Evolutionary conservation across 306 rosid genomes (phyloP).

Genomic region (Medicago lupulina): DNA sequence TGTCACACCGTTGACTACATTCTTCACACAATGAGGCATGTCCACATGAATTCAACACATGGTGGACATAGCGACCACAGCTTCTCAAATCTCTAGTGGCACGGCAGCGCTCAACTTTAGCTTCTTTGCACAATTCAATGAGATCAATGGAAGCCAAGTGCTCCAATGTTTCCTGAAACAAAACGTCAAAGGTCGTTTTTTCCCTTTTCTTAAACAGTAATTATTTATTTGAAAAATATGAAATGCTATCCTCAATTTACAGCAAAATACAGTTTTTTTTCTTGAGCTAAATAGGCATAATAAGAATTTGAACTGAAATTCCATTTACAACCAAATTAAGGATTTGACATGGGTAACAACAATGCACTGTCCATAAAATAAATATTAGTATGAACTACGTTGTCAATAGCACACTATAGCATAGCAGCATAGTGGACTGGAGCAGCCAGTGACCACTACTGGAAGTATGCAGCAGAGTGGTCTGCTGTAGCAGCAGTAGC

Average conservation of each 20-base stretch:
- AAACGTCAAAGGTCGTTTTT: conserved; percentile 23
- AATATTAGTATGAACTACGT: neutral
- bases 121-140: conserved; percentile 87
- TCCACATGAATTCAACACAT: conserved; percentile 78
- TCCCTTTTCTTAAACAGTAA: conserved; percentile 8
- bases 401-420: neutral
- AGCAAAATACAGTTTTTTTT: neutral
- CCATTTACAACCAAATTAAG: conserved; percentile 17
- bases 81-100: conserved; percentile 98
- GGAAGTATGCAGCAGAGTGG: neutral
- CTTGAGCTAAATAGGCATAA: conserved; percentile 5
- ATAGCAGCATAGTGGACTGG: neutral
- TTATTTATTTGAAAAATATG: conserved; percentile 9
- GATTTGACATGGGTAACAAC: neutral
- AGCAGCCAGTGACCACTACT: neutral
- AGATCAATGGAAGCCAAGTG: conserved; percentile 88
- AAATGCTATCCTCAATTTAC: conserved; percentile 20
- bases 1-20: conserved; percentile 88
- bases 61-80: conserved; percentile 84
- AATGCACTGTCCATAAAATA: neutral
- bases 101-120: conserved; percentile 92
- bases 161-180: conserved; percentile 81
- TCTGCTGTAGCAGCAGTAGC: neutral
- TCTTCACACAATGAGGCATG: conserved; percentile 96
- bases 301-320: conserved; percentile 16